Evolutionary conservation across 192 early-diverging fungal genomes (phyloP).

Genomic region (Coemansia sp.): DNA sequence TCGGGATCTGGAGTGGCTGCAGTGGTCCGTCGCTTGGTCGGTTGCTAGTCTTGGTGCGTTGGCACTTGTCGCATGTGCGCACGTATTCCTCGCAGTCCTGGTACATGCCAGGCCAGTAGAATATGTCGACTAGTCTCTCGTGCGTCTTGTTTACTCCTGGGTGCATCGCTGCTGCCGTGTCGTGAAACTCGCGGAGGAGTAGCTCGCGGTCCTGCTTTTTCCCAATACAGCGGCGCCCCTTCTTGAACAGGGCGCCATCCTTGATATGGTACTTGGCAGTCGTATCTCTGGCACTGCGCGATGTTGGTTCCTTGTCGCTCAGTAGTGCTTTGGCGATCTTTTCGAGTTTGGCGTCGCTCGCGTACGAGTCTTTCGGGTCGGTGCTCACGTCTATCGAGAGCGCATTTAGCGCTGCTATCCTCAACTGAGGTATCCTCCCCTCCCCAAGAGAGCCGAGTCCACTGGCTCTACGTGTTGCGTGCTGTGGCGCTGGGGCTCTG

Average conservation of each 20-base stretch:
- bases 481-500: too few species aligned
- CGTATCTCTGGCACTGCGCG: not conserved
- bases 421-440: not conserved
- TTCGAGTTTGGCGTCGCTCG: not conserved
- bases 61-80: conserved; percentile 7
- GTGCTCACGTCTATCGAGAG: not conserved
- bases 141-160: conserved; percentile 10
- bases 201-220: not conserved
- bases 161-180: conserved; percentile 6
- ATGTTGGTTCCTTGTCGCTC: not conserved
- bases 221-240: not conserved
- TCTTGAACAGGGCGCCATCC: not conserved
- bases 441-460: not conserved
- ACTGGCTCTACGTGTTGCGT: not conserved
- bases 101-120: conserved; percentile 11
- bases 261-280: not conserved
- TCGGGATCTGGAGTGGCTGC: not conserved
- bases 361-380: too few species aligned
- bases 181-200: conserved; percentile 10
- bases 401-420: not conserved
- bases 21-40: not conserved
- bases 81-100: conserved; percentile 9
- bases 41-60: not conserved
- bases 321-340: not conserved
- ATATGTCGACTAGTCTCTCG: not conserved